phyloP scores from a whole-genome alignment of 2,329 filamentous ascomycete species.

The Monilinia laxa region DNA sequence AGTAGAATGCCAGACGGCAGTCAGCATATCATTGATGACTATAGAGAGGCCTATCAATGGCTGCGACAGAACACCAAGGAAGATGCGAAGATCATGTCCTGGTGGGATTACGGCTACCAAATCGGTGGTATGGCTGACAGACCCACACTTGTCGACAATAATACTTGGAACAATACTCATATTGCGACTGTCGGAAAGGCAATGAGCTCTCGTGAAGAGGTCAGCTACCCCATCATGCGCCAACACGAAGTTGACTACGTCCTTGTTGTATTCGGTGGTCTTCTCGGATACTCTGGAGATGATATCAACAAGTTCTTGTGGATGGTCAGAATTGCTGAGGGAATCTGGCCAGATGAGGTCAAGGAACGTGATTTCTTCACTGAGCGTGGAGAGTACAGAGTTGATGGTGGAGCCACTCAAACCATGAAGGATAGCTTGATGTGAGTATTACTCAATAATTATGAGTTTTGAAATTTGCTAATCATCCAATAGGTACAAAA shows the following conservation, averaged over 20 bases:
- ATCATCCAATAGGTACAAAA: slow-evolving; percentile 79
- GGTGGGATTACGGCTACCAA: slow-evolving; percentile 99
- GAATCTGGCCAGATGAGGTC: slow-evolving; percentile 99
- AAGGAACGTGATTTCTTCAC: slow-evolving; percentile 98
- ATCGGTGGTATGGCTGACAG: slow-evolving; percentile 99
- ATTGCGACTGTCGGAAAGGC: slow-evolving; percentile 99
- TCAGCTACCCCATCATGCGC: slow-evolving; percentile 97
- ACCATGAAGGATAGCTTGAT: slow-evolving; percentile 99
- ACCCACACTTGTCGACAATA: slow-evolving; percentile 97
- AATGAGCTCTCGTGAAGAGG: slow-evolving; percentile 96
- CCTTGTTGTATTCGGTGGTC: slow-evolving; percentile 92
- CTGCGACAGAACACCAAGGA: slow-evolving; percentile 93
- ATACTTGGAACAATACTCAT: slow-evolving; percentile 99
- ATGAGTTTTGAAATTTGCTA: slow-evolving; percentile 27
- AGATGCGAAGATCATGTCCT: slow-evolving; percentile 98
- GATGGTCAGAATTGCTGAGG: slow-evolving; percentile 99
- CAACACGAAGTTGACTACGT: slow-evolving; percentile 99
- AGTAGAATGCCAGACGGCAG: slow-evolving; percentile 90
- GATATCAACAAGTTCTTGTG: slow-evolving; percentile 99
- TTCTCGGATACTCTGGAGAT: slow-evolving; percentile 95
- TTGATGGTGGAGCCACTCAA: slow-evolving; percentile 89
- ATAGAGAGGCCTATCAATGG: slow-evolving; percentile 99
- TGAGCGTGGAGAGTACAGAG: slow-evolving; percentile 85
- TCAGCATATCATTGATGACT: slow-evolving; percentile 98
- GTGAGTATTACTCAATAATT: slow-evolving; percentile 54